These are phyloP conservation scores for Cladophialophora chaetospira DNA, from an alignment of 2,329 filamentous ascomycete species.

Conservation along the genomic window DNA sequence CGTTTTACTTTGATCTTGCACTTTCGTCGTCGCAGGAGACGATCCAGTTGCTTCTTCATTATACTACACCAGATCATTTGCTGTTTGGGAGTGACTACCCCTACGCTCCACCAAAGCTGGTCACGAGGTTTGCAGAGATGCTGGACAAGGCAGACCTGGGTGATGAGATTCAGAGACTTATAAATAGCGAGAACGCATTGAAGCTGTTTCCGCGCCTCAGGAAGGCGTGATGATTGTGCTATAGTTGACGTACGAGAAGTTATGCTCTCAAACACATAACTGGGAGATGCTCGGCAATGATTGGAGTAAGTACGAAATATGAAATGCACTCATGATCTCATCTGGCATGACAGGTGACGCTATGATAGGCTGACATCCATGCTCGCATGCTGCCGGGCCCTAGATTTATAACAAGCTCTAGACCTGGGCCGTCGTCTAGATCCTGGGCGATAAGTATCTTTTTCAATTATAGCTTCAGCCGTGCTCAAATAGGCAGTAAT, in stretches of 20 bases:
- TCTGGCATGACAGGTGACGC: too few relatives aligned
- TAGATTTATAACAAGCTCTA: too few relatives aligned
- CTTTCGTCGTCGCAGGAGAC: slow-evolving; percentile 27
- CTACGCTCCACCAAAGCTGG: slow-evolving; percentile 32
- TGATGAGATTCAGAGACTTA: slow-evolving; percentile 29
- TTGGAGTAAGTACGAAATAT: too few relatives aligned
- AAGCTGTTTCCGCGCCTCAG: slow-evolving; percentile 13
- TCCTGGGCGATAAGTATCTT: too few relatives aligned
- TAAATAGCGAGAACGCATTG: slow-evolving; percentile 35
- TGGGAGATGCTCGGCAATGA: too few relatives aligned
- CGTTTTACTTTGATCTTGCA: slow-evolving; percentile 38
- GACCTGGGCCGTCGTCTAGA: too few relatives aligned
- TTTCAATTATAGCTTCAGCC: not conserved
- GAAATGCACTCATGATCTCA: too few relatives aligned
- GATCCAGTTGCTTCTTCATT: slow-evolving; percentile 14
- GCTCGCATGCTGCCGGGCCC: too few relatives aligned
- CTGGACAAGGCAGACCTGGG: slow-evolving; percentile 28
- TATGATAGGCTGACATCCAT: too few relatives aligned
- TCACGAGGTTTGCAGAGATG: slow-evolving; percentile 33
- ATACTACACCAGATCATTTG: slow-evolving; percentile 29
- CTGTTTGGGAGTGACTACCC: slow-evolving; percentile 35
- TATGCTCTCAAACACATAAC: too few relatives aligned
- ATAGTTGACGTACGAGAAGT: not conserved
- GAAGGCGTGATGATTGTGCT: not conserved
- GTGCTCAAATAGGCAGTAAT: not conserved